Conservation (phyloP, 345 rosid species). For the Corchorus olitorius region DNA sequence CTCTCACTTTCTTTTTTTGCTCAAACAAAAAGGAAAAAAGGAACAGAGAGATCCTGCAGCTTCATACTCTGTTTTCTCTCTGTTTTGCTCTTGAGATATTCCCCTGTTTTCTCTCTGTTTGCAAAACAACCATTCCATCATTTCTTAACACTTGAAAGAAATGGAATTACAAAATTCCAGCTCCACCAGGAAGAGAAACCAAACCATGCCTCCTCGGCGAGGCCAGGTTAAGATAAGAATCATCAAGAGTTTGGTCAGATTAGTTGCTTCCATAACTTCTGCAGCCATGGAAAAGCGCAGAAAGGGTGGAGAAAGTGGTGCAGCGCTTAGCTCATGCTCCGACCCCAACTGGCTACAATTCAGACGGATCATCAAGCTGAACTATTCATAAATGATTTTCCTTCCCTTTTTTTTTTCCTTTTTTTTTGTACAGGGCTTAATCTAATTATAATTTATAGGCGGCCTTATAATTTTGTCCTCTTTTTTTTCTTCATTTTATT, state of each 20-base stretch:
- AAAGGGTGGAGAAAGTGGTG: too few relatives aligned
- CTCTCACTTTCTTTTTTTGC: neutral
- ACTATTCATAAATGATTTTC: neutral
- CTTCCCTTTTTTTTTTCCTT: neutral
- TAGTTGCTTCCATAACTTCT: too few relatives aligned
- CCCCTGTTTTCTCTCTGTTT: neutral
- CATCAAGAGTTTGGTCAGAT: too few relatives aligned
- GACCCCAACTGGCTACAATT: neutral
- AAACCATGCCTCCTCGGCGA: too few relatives aligned
- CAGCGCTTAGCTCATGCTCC: neutral
- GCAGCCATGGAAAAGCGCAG: too few relatives aligned
- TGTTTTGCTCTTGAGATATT: neutral
- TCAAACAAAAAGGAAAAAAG: neutral
- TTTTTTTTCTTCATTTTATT: neutral
- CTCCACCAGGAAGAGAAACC: too few relatives aligned
- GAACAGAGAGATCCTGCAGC: neutral
- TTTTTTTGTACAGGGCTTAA: neutral
- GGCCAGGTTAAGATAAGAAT: too few relatives aligned
- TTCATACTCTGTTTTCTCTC: neutral
- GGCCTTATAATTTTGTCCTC: neutral
- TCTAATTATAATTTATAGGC: neutral
- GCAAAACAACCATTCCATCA: neutral
- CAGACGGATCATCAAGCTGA: neutral
- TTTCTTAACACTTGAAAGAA: too few relatives aligned
- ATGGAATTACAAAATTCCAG: too few relatives aligned